Percentiles rank a stretch among this genome's conserved stretches.
Conservation (phyloP, 495 filamentous ascomycete species). For the Tuber borchii region DNA sequence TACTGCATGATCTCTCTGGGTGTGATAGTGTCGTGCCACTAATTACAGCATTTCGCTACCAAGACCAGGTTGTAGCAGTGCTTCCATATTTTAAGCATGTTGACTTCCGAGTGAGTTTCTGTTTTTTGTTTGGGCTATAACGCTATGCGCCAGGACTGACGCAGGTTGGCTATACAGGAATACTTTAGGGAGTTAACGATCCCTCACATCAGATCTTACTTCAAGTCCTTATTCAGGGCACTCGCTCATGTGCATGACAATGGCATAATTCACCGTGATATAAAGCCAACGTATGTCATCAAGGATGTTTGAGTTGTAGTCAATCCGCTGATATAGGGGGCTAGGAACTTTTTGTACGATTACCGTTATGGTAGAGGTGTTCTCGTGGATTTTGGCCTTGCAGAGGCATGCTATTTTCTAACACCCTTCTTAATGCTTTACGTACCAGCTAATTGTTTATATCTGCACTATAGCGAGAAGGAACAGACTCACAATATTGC, state of each 20-base stretch:
- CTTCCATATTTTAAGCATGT: constrained; percentile 91
- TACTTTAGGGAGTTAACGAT: constrained; percentile 86
- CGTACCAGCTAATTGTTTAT: constrained; percentile 23
- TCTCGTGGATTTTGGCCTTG: constrained; percentile 91
- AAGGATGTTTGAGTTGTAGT: background rate
- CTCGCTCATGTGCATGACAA: constrained; percentile 73
- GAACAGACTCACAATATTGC: constrained; percentile 65
- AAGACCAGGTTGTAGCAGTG: constrained; percentile 91
- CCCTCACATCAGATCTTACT: constrained; percentile 77
- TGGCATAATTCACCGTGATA: constrained; percentile 87
- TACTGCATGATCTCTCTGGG: constrained; percentile 81
- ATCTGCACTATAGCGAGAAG: constrained; percentile 48
- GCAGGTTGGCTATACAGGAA: constrained; percentile 44
- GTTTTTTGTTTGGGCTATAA: background rate
- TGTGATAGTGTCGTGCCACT: constrained; percentile 83
- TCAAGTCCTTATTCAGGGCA: constrained; percentile 79
- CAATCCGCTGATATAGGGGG: background rate
- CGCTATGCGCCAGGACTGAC: background rate
- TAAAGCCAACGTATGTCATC: constrained; percentile 76
- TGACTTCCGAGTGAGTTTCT: constrained; percentile 63
- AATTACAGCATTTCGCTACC: constrained; percentile 88
- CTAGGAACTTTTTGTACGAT: constrained; percentile 89
- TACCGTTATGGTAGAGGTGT: constrained; percentile 73
- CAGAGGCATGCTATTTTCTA: constrained; percentile 51
- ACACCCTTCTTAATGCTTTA: background rate